Conservation (phyloP, 2,329 filamentous ascomycete genomes). For the Exophiala bonariae region DNA sequence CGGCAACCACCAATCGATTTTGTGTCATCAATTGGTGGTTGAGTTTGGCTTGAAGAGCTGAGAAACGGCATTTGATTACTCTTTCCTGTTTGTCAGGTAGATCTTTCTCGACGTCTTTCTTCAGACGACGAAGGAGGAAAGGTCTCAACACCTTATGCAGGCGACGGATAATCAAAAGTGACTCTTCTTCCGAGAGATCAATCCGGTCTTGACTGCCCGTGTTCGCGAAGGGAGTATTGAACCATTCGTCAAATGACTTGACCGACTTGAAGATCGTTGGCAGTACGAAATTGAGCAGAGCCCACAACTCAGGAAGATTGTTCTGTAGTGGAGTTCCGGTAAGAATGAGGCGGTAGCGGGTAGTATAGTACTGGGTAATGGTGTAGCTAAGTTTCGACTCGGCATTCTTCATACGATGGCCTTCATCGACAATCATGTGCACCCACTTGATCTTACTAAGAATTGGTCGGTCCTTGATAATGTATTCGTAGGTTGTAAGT, state of each 20-base stretch:
- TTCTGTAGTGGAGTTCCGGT: conserved; percentile 97
- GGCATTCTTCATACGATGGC: conserved; percentile 99
- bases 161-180: conserved; percentile 95
- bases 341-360: conserved; percentile 91
- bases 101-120: conserved; percentile 99
- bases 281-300: conserved; percentile 95
- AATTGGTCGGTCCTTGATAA: conserved; percentile 96
- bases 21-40: conserved; percentile 98
- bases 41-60: conserved; percentile 84
- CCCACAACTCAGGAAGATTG: conserved; percentile 94
- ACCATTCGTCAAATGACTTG: conserved; percentile 99
- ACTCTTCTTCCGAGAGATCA: conserved; percentile 99
- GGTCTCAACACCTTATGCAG: conserved; percentile 96
- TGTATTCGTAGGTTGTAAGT: conserved; percentile 97
- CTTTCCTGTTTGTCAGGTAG: conserved; percentile 98
- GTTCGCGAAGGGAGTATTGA: conserved; percentile 98
- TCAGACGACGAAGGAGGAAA: conserved; percentile 95
- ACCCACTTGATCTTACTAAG: conserved; percentile 99
- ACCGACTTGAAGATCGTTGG: conserved; percentile 99
- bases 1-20: conserved; percentile 90
- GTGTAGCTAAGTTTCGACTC: conserved; percentile 95
- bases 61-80: conserved; percentile 99
- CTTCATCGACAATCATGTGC: conserved; percentile 99
- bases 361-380: conserved; percentile 91
- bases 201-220: conserved; percentile 98